These are phyloP conservation scores for Terana coerulea DNA, from an alignment of 768 basidiomycete genomes.

Conservation along the genomic window DNA sequence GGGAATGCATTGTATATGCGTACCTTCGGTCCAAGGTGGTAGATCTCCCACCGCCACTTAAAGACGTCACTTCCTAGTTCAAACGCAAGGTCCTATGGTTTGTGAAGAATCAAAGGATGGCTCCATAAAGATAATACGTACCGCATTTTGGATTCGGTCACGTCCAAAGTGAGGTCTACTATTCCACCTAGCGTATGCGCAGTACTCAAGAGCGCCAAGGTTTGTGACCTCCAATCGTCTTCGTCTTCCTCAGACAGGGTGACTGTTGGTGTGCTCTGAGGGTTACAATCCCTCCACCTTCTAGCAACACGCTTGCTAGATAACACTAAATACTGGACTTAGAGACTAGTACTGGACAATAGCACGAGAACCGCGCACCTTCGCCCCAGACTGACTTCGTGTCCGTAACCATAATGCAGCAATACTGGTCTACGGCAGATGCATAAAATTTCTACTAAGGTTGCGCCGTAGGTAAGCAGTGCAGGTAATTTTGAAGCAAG, in stretches of 20 bases:
- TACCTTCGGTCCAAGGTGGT: slow-evolving; percentile 53
- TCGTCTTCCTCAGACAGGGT: slow-evolving; percentile 39
- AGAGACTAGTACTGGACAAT: not conserved
- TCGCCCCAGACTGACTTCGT: slow-evolving; percentile 74
- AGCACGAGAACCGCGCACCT: slow-evolving; percentile 37
- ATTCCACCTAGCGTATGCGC: slow-evolving; percentile 64
- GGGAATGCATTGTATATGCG: not conserved
- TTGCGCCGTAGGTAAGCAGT: not conserved
- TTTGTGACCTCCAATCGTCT: slow-evolving; percentile 56
- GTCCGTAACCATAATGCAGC: slow-evolving; percentile 66
- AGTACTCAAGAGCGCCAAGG: slow-evolving; percentile 50
- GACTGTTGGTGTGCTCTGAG: slow-evolving; percentile 23
- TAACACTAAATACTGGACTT: slow-evolving; percentile 14
- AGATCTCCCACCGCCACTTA: slow-evolving; percentile 80
- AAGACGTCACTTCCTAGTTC: slow-evolving; percentile 55
- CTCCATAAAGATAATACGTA: slow-evolving; percentile 30
- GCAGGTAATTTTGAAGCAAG: not conserved
- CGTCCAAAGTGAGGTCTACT: slow-evolving; percentile 52
- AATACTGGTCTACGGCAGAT: slow-evolving; percentile 52
- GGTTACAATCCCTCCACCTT: slow-evolving; percentile 66
- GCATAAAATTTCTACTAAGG: slow-evolving; percentile 58
- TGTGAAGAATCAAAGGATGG: slow-evolving; percentile 4
- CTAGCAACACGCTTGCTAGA: slow-evolving; percentile 52
- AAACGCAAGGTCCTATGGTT: slow-evolving; percentile 60
- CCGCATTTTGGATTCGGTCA: slow-evolving; percentile 58